Evolutionary conservation across 2,329 filamentous ascomycete genomes (phyloP), one percentile per base, ranked within the genome.

Genomic region (Aspergillus neoniger): DNA sequence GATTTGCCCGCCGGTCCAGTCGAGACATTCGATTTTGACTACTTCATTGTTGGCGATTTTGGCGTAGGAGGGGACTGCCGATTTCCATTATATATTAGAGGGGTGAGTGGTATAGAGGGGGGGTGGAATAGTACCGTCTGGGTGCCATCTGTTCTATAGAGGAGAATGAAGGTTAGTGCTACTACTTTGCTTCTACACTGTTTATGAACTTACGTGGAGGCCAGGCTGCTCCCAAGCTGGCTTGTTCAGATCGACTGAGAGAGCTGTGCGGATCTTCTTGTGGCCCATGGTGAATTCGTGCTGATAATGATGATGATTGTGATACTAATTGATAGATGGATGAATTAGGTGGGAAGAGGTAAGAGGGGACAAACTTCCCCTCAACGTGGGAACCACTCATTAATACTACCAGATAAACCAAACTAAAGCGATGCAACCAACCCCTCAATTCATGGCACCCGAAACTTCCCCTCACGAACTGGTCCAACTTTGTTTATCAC

Each of bases 21-120:
- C 91, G 7, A 95, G 81, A 70, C 93, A 96, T 81, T 96, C 91
- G 66, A 96, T 96, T 77, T 96, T 96, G 66, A 96, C 92, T 0
- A 91, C 91, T 78, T 96, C 93, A 30, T 88, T 89, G 70, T 93
- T 88, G 69, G 90, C 88, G 70, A 97, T 92, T 1, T 84, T 86
- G 32, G 83, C 90, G 54, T 83, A 84, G 58, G 84, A 86, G 0
- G 93, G 93, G 55, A 96, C 91, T 25, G 6, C 6, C 1, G 7
- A 7, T 2, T 25, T 25, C 1, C 23, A 23, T 23, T 23, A 23
- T 23, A 23, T 23, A 23, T 55, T 38, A 43, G 17, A 21, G 14
- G 23, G 28, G 28, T 30, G 28, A 30, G 7, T 30, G 9, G 28
- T 30, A 30, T 1, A 10, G 28, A 30, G 28, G 28, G 28, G 28